phyloP scores from a whole-genome alignment of 2,329 filamentous ascomycete genomes.

The Westerdykella sp. region DNA sequence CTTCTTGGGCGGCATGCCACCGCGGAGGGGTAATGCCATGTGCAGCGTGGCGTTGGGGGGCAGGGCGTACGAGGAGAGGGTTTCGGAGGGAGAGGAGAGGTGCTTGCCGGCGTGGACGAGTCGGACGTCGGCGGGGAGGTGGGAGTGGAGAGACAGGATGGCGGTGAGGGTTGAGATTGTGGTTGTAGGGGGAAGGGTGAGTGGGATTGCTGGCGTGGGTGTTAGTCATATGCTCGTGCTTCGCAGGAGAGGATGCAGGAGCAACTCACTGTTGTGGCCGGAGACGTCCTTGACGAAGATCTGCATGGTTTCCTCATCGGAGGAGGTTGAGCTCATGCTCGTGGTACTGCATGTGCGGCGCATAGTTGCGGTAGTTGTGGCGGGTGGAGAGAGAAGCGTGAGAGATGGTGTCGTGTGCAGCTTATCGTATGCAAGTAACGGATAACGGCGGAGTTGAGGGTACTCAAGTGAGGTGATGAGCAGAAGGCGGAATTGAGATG shows the following conservation, averaged over 20 bases:
- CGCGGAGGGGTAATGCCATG: conserved; percentile 52
- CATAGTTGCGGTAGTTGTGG: conserved; percentile 20
- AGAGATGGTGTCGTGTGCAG: too few species aligned
- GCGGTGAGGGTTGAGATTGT: conserved; percentile 51
- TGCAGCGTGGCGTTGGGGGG: conserved; percentile 47
- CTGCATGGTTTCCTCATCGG: conserved; percentile 49
- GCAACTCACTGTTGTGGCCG: conserved; percentile 49
- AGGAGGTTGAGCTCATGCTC: conserved; percentile 39
- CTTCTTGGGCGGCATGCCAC: conserved; percentile 61
- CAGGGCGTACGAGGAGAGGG: conserved; percentile 46
- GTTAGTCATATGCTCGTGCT: conserved; percentile 8
- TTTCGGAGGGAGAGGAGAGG: conserved; percentile 39
- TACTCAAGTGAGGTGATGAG: too few species aligned
- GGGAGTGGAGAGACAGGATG: conserved; percentile 53
- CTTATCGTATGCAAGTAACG: too few species aligned
- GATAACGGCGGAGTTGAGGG: too few species aligned
- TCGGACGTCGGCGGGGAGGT: conserved; percentile 47
- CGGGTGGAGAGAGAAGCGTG: neutral
- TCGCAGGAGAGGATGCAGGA: conserved; percentile 2
- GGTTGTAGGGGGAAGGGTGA: conserved; percentile 50
- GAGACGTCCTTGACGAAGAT: conserved; percentile 57
- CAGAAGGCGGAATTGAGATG: too few species aligned
- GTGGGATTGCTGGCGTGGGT: conserved; percentile 47
- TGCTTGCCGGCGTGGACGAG: conserved; percentile 55
- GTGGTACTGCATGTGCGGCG: conserved; percentile 29